Base-by-base conservation (phyloP, 805 yeast genomes). In the Schizosaccharomyces lindneri region DNA sequence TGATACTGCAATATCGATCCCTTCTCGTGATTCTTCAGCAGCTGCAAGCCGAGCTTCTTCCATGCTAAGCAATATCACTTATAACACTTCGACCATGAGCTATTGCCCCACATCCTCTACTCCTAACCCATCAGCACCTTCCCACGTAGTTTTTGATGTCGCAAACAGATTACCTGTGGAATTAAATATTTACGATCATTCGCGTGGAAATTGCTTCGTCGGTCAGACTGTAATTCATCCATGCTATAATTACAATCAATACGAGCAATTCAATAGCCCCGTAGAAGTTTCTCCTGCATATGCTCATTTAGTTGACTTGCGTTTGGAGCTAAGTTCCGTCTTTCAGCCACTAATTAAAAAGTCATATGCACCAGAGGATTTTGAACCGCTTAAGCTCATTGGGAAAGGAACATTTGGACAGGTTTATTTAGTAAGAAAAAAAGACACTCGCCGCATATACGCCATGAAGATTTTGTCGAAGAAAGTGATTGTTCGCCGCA, bases 381-480 rank as follows among this genome's bases (percentile, higher is more conserved):
- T 93, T 72, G 95, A 90, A 70, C 87, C 90, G 21, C 79, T 93
- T 67, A 78, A 96, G 68, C 76, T 90, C 61, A 76, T 90, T 64
- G 98, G 98, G 64, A 88, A 87, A 70, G 98, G 98, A 62, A 93
- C 97, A 0, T 90, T 90, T 76, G 98, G 98, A 41, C 95, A 87
- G 74, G 98, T 90, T 48, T 93, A 84, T 73, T 98, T 93, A 74
- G 98, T 93, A 55, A 82, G 85, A 65, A 93, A 90, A 78, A 79
- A 78, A 66, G 97, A 93, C 70, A 87, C 95, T 6, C 80, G 81
- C 63, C 80, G 97, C 68, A 84, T 93, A 63, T 93, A 93, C 71
- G 98, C 98, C 55, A 93, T 93, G 98, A 93, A 93, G 73, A 95
- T 93, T 32, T 79, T 93, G 62, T 85, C 95, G 31, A 93, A 93